Conservation (phyloP, 371 early-diverging fungal genomes). For the Apophysomyces ossiformis region DNA sequence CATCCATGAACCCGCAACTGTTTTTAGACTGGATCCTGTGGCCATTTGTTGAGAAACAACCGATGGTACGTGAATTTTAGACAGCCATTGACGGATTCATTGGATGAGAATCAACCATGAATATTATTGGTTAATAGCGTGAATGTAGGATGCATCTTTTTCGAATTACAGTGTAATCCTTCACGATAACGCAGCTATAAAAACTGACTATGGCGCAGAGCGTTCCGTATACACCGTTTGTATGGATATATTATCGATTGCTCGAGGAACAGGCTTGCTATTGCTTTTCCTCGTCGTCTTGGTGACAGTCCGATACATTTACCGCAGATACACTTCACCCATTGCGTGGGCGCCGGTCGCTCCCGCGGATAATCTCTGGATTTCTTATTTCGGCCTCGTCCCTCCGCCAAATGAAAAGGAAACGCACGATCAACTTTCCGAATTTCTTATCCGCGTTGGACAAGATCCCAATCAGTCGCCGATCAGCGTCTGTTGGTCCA, state of each 20-base stretch:
- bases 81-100: slow-evolving; percentile 14
- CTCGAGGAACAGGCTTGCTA: not conserved
- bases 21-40: not conserved
- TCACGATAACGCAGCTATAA: not conserved
- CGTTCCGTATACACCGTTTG: not conserved
- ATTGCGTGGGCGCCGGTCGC: slow-evolving; percentile 37
- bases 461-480: slow-evolving; percentile 36
- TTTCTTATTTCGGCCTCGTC: slow-evolving; percentile 42
- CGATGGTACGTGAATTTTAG: not conserved
- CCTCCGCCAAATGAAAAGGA: slow-evolving; percentile 44
- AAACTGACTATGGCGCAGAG: not conserved
- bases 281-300: slow-evolving; percentile 5
- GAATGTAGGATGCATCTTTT: not conserved
- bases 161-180: not conserved
- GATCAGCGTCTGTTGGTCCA: slow-evolving; percentile 49
- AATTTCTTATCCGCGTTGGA: slow-evolving; percentile 41
- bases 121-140: slow-evolving; percentile 9
- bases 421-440: slow-evolving; percentile 33
- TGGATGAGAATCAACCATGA: slow-evolving; percentile 10
- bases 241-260: not conserved
- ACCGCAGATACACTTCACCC: slow-evolving; percentile 31
- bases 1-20: not conserved
- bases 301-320: slow-evolving; percentile 17
- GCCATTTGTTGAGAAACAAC: not conserved
- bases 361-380: slow-evolving; percentile 30